A percentile compares a stretch with the other conserved stretches of the same genome.
Conservation (phyloP, 257 asterid species). For the Solanum etuberosum region DNA sequence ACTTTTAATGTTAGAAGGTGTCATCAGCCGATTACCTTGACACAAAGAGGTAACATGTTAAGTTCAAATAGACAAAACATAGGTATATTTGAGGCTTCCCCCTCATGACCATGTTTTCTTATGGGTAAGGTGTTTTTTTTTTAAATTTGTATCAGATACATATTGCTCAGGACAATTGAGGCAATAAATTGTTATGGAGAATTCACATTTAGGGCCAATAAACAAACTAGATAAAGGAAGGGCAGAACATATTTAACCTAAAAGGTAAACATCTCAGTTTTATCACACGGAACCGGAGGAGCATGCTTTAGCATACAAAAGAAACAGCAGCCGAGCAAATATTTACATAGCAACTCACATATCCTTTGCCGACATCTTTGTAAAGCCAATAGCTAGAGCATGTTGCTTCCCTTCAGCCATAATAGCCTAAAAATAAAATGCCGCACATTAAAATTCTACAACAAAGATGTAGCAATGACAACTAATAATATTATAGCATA, state of each 20-base stretch:
- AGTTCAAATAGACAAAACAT: neutral
- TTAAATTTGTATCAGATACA: too few relatives aligned
- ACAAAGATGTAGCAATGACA: neutral
- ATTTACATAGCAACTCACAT: conserved; percentile 51
- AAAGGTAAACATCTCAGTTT: neutral
- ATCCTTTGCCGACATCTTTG: conserved; percentile 87
- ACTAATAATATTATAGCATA: neutral
- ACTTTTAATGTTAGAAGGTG: neutral
- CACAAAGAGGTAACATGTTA: neutral
- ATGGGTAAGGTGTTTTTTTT: too few relatives aligned
- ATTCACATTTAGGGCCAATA: neutral
- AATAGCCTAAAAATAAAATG: conserved; percentile 55
- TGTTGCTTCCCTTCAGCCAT: conserved; percentile 99
- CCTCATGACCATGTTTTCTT: too few relatives aligned
- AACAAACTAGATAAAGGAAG: neutral
- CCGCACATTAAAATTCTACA: neutral
- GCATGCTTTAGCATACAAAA: neutral
- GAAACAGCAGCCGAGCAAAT: neutral
- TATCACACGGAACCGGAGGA: neutral
- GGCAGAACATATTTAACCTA: neutral
- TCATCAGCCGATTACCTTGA: neutral
- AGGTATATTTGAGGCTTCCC: neutral
- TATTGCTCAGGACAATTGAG: neutral
- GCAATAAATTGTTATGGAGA: neutral
- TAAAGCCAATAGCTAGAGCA: conserved; percentile 97